Base-by-base conservation (phyloP, 768 basidiomycete genomes). In the Rhodotorula paludigena region DNA sequence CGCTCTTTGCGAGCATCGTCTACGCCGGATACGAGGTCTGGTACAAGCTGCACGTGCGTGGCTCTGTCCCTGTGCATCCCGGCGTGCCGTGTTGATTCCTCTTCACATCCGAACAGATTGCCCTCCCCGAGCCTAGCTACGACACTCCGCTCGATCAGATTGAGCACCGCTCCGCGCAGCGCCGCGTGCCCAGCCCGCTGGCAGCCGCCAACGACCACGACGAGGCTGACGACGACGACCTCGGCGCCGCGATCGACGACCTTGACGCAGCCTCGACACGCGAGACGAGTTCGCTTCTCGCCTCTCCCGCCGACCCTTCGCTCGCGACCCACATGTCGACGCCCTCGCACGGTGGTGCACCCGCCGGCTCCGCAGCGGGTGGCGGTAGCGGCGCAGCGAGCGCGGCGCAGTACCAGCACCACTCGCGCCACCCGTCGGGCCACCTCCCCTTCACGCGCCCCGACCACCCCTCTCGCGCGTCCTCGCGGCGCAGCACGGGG, bases 11-110 rank as follows among this genome's bases (percentile, higher is more conserved):
- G 0, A 63, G 64, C 25, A 18, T 75, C 23, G 47, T 60, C 20
- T 73, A 62, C 36, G 74, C 69, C 8, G 69, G 57, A 2, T 75
- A 73, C 56, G 74, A 75, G 57, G 72, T 75, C 10, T 75, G 72
- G 72, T 75, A 74, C 62, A 74, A 74, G 57, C 30, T 62, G 18
- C 47, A 69, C 36, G 64, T 68, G 39, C 56, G 57, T 28, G 8
- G 21, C 49, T 11, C 30, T 18, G 8, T 25, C 9, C 32, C 16
- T 20, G 21, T 21, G 3, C 54, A 5, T 35, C 10, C 30, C n/a
- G 5, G 10, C 1, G 18, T 5, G 15, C 7, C 7, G 8, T 32
- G 12, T n/a, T 11, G 14, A 23, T 7, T 10, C 2, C 3, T 5
- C n/a, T 23, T 14, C 54, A 2, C 36, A 10, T 21, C 5, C 36